These are phyloP conservation scores for Cyclocybe cylindracea DNA, from an alignment of 768 basidiomycete genomes.

Conservation along the genomic window DNA sequence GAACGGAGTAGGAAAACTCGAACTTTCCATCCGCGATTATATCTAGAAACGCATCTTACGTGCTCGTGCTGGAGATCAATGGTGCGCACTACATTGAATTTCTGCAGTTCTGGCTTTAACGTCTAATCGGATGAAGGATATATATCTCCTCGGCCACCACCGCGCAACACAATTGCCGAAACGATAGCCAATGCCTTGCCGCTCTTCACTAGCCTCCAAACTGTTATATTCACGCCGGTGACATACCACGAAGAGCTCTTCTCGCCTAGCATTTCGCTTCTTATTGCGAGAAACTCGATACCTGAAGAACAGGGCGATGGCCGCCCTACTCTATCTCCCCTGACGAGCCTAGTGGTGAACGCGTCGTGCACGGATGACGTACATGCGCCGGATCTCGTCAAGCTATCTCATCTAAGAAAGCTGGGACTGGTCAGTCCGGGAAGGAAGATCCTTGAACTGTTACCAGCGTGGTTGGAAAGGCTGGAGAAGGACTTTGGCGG, in stretches of 20 bases:
- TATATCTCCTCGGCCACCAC: constrained; percentile 28
- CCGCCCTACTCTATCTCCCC: background rate
- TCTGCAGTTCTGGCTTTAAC: background rate
- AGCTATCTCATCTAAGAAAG: constrained; percentile 28
- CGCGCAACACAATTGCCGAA: constrained; percentile 27
- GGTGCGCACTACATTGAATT: constrained; percentile 32
- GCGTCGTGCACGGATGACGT: constrained; percentile 33
- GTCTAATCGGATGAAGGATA: constrained; percentile 13
- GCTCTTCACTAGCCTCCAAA: constrained; percentile 32
- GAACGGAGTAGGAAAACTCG: constrained; percentile 27
- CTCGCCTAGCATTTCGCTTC: constrained; percentile 20
- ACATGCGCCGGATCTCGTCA: constrained; percentile 28
- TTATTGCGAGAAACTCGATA: constrained; percentile 9
- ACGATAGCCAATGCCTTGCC: constrained; percentile 28
- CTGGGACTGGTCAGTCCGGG: constrained; percentile 37
- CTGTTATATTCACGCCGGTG: constrained; percentile 32
- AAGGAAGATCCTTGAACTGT: constrained; percentile 39
- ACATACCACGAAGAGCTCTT: constrained; percentile 37
- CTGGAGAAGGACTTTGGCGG: constrained; percentile 23
- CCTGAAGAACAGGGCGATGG: no score
- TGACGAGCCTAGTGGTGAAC: constrained; percentile 35
- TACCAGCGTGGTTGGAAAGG: constrained; percentile 44
- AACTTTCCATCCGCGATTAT: constrained; percentile 41
- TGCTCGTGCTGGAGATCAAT: constrained; percentile 43
- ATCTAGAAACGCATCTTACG: constrained; percentile 39